phyloP scores from a whole-genome alignment of 768 basidiomycete species.

The Tricholoma hemisulphureum region DNA sequence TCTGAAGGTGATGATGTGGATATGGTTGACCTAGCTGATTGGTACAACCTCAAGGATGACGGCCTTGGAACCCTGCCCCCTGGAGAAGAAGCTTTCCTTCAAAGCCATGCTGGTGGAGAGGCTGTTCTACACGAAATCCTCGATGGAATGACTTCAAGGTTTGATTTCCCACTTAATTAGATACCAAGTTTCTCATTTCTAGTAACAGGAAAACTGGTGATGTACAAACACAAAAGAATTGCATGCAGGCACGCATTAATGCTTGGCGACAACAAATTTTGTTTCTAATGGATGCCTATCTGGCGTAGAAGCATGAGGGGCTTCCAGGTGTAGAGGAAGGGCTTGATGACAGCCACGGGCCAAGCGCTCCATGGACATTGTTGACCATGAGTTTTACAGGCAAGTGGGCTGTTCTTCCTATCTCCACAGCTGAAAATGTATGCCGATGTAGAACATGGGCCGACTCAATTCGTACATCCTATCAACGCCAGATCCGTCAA shows the following conservation, averaged over 20 bases:
- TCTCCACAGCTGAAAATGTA: background rate
- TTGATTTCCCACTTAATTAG: background rate
- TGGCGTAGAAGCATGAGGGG: background rate
- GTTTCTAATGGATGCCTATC: background rate
- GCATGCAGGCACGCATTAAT: background rate
- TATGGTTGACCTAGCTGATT: background rate
- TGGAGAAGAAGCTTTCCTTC: background rate
- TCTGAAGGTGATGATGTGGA: background rate
- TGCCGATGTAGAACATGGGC: background rate
- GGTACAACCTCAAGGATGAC: background rate
- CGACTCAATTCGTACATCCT: background rate
- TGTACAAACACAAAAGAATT: background rate
- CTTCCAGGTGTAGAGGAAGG: background rate
- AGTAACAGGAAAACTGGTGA: background rate
- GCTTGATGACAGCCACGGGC: background rate
- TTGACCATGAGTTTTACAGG: background rate
- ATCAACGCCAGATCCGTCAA: background rate
- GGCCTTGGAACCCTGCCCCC: background rate
- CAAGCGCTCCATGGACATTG: background rate
- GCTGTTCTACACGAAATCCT: background rate
- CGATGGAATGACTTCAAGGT: background rate
- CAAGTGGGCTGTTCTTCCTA: background rate
- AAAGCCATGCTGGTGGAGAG: too few relatives aligned
- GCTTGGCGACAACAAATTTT: background rate
- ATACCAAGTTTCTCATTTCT: background rate